phyloP scores from a whole-genome alignment of 176 grass and related monocot species.

The Pharus latifolius region DNA sequence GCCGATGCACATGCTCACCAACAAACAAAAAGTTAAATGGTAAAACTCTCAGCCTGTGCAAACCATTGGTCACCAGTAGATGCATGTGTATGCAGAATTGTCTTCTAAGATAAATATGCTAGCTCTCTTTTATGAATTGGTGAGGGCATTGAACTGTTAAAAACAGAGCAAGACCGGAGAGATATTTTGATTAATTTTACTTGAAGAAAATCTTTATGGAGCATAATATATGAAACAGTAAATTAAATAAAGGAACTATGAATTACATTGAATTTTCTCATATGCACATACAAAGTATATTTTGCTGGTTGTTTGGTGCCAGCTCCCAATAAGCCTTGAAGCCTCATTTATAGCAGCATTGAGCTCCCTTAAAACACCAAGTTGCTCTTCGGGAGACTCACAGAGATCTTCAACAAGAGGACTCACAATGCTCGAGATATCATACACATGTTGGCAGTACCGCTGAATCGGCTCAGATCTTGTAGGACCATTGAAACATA shows the following conservation, averaged over 20 bases:
- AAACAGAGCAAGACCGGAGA: background rate
- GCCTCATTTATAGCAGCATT: constrained; percentile 50
- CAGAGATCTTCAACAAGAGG: constrained; percentile 55
- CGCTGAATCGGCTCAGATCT: constrained; percentile 48
- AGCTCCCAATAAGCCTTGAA: constrained; percentile 53
- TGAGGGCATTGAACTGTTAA: background rate
- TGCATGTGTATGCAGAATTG: background rate
- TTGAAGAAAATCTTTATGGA: background rate
- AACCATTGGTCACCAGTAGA: background rate
- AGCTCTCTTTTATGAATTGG: background rate
- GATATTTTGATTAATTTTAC: background rate
- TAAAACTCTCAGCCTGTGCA: background rate
- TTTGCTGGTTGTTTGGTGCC: constrained; percentile 86
- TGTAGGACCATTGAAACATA: constrained; percentile 33
- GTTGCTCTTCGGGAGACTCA: constrained; percentile 48
- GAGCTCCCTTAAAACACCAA: constrained; percentile 48
- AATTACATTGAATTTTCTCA: background rate
- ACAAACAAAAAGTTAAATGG: background rate
- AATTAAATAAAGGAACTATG: background rate
- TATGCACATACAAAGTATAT: constrained; percentile 65
- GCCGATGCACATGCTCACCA: background rate
- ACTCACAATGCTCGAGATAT: constrained; percentile 39
- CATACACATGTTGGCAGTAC: constrained; percentile 43
- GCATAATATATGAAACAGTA: background rate
- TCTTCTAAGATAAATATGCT: background rate